A percentile compares a stretch with the other conserved stretches of the same genome.
Evolutionary conservation across 2,329 filamentous ascomycete species (phyloP).

Genomic region (Colletotrichum camelliae): DNA sequence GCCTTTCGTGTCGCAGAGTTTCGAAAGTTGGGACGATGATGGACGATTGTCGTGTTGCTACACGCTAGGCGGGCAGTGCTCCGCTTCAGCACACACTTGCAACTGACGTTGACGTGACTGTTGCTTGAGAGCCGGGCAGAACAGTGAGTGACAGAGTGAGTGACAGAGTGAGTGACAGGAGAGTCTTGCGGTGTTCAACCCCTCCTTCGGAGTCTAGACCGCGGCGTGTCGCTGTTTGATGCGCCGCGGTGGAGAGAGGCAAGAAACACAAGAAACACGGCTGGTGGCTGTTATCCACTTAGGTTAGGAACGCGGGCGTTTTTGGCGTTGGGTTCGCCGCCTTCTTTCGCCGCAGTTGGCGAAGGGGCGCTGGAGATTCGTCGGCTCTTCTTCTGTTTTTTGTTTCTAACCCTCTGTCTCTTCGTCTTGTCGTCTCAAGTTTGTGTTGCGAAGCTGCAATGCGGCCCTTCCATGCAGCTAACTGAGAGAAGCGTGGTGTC

Average conservation of each 20-base stretch:
- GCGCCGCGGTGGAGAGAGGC: not conserved
- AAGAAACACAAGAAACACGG: not conserved
- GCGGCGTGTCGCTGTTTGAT: not conserved
- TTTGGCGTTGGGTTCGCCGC: not conserved
- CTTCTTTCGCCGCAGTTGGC: not conserved
- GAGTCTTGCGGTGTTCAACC: not conserved
- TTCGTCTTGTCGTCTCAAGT: conserved; percentile 15
- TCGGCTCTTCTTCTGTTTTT: not conserved
- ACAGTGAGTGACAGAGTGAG: not conserved
- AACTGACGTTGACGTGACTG: not conserved
- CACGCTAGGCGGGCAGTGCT: not conserved
- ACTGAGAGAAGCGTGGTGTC: not conserved
- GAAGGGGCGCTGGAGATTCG: not conserved
- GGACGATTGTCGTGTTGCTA: not conserved
- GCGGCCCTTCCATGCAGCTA: conserved; percentile 17
- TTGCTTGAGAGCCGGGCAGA: not conserved
- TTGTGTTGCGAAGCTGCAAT: conserved; percentile 5
- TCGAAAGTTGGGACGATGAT: conserved; percentile 15
- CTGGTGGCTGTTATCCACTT: not conserved
- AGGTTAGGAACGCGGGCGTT: not conserved
- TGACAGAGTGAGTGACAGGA: not conserved
- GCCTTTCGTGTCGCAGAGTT: conserved; percentile 9
- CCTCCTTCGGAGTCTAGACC: not conserved
- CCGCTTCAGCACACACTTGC: not conserved
- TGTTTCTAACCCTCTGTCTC: not conserved